Evolutionary conservation across 768 basidiomycete genomes (phyloP), one percentile per base, ranked within the genome.

Genomic region (Megacollybia marginata): DNA sequence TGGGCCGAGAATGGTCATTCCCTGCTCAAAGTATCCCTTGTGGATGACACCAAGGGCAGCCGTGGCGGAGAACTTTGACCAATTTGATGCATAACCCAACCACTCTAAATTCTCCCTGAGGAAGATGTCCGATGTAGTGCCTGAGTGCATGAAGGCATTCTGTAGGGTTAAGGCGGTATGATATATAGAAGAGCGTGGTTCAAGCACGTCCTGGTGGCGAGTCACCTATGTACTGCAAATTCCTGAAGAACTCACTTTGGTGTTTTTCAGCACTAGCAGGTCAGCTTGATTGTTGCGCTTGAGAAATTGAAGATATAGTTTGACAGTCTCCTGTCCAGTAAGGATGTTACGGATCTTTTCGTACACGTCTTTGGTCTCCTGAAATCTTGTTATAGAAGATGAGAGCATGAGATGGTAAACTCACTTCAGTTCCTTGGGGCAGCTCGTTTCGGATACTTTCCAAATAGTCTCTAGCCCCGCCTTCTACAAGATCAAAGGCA

Each of bases 21-120:
- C 94, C 65, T 95, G 86, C 59, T 92, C 83, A 59, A 92, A 89
- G 64, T 93, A 93, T 40, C 96, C 96, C 62, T 95, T 94, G 72
- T 98, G 92, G 55, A 99, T 97, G 49, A 98, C 90, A 54, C 96
- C 96, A 19, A 99, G 80, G 9, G 90, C 93, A 16, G 96, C 93
- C 11, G 96, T 97, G 6, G 96, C 92, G 4, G 92, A 91, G 69
- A 98, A 99, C 62, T 98, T 99, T 28, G 92, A 90, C 96, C 96
- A 99, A 63, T 99, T 98, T 23, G 86, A 86, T 2, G 96, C 96
- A 48, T 91, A 78, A 9, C 82, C 89, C 4, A 99, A 80, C 93
- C 94, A 99, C 62, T 97, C 95, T 33, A 99, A 78, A 64, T 98
- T 98, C 47, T 97, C 91, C 11, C 93, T 83, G 16, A 99, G 73